These are phyloP conservation scores for Ambrosia hybrid DNA, from an alignment of 140 eudicot genomes.

Conservation along the genomic window DNA sequence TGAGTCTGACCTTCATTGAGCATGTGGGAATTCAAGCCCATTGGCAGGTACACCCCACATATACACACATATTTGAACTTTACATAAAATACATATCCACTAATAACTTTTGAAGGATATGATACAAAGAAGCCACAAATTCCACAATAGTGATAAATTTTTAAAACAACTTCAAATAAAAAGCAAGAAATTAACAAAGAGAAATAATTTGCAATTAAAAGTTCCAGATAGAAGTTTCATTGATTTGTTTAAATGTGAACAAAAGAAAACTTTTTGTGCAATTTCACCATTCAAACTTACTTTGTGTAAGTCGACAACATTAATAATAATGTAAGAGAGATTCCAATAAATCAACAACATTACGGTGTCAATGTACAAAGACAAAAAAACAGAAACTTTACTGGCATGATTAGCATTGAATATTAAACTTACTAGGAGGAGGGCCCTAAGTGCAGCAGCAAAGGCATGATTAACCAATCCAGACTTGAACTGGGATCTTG, in stretches of 20 bases:
- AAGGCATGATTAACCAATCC: slow-evolving; percentile 98
- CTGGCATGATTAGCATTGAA: not conserved
- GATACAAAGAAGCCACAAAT: not conserved
- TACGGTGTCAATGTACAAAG: slow-evolving; percentile 1
- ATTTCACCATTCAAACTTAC: not conserved
- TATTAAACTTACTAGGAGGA: slow-evolving; percentile 65
- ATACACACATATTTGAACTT: not conserved
- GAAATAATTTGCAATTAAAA: not conserved
- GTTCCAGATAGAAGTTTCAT: not conserved
- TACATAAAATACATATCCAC: not conserved
- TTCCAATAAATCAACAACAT: slow-evolving; percentile 1
- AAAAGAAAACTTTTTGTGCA: not conserved
- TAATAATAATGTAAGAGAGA: not conserved
- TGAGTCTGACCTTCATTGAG: not conserved
- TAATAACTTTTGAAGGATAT: not conserved
- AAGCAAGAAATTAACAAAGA: not conserved
- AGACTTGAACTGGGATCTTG: slow-evolving; percentile 89
- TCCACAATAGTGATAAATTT: not conserved
- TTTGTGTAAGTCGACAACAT: not conserved
- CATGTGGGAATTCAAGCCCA: not conserved
- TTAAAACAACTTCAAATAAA: not conserved
- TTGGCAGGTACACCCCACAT: not conserved
- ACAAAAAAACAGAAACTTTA: not conserved
- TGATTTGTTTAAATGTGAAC: slow-evolving; percentile 1
- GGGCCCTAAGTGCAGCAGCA: slow-evolving; percentile 91